Evolutionary conservation across 192 early-diverging fungal genomes (phyloP).

Genomic region (Backusella macrospora): DNA sequence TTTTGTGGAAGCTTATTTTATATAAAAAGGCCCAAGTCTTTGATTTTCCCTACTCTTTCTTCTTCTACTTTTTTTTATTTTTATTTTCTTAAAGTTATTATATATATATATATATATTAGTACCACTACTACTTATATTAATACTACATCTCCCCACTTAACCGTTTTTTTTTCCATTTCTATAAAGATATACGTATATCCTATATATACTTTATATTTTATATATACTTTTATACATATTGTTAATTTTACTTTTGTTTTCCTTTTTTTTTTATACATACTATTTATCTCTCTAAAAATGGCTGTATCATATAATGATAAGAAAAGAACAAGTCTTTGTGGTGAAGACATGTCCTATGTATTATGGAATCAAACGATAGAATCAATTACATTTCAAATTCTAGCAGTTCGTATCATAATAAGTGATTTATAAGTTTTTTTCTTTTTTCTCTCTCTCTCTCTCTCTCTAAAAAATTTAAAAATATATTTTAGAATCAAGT

Average conservation of each 20-base stretch:
- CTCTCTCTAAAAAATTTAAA: background rate
- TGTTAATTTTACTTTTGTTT: background rate
- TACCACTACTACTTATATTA: background rate
- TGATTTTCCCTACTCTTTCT: background rate
- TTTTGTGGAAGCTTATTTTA: background rate
- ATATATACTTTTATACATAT: conserved; percentile 11
- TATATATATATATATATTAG: too few species aligned
- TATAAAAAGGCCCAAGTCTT: background rate
- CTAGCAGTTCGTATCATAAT: background rate
- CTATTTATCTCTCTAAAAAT: background rate
- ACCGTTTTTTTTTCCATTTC: background rate
- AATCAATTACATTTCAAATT: conserved; percentile 23
- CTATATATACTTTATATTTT: background rate
- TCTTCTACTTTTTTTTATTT: background rate
- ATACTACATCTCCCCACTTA: background rate
- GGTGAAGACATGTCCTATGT: conserved; percentile 1
- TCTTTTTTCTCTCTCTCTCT: too few species aligned
- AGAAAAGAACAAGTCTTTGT: background rate
- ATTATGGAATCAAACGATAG: conserved; percentile 11
- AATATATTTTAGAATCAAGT: conserved; percentile 12
- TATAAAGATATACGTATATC: background rate
- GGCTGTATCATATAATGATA: conserved; percentile 1
- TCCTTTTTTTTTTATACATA: background rate
- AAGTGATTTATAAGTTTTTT: too few species aligned
- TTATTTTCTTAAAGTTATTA: conserved; percentile 6